Evolutionary conservation across 2,329 filamentous ascomycete species (phyloP).

Genomic region (Trematosphaeria pertusa): DNA sequence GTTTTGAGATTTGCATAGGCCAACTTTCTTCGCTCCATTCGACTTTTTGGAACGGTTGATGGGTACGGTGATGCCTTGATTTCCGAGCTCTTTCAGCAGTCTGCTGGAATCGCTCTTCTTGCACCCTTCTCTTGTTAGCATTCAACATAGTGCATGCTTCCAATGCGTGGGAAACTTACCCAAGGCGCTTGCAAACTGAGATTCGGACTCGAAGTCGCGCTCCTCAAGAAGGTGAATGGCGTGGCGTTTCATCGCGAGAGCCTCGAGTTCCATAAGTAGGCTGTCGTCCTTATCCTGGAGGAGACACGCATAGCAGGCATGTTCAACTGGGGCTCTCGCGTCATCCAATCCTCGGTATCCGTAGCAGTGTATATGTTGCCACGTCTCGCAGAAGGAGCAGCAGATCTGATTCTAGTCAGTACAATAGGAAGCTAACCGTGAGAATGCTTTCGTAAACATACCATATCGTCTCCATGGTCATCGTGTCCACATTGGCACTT

Average conservation of each 20-base stretch:
- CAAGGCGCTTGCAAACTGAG: neutral
- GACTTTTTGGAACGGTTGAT: neutral
- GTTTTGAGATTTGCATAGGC: too few relatives aligned
- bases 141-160: neutral
- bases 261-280: conserved; percentile 22
- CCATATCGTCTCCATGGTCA: too few relatives aligned
- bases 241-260: conserved; percentile 21
- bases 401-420: too few relatives aligned
- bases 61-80: neutral
- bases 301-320: conserved; percentile 55
- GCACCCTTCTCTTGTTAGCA: conserved; percentile 3
- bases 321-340: conserved; percentile 46
- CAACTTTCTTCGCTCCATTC: conserved; percentile 1
- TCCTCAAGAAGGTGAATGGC: conserved; percentile 18
- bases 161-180: neutral
- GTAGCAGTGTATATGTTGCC: conserved; percentile 56
- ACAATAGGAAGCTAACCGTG: too few relatives aligned
- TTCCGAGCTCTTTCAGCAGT: neutral
- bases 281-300: conserved; percentile 27
- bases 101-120: neutral
- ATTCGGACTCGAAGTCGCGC: neutral
- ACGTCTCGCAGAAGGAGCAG: conserved; percentile 52
- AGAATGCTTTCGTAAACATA: too few relatives aligned
- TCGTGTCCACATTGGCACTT: too few relatives aligned
- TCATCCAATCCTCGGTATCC: conserved; percentile 48